A percentile compares a stretch with the other conserved stretches of the same genome.
phyloP scores from a whole-genome alignment of 257 asterid species.

The Ballota nigra region DNA sequence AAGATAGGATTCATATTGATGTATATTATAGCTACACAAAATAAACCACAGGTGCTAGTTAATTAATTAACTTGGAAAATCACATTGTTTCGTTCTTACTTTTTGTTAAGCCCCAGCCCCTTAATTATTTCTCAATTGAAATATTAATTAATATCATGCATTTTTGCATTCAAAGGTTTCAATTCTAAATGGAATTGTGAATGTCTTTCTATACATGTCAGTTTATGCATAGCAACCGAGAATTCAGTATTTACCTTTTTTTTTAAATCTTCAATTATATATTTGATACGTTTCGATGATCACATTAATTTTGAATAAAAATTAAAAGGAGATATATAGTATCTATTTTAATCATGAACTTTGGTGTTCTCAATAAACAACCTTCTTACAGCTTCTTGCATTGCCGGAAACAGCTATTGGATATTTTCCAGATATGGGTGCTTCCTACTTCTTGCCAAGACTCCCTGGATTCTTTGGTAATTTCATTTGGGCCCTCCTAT shows the following conservation, averaged over 20 bases:
- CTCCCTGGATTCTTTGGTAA: constrained; percentile 91
- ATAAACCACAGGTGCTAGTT: background rate
- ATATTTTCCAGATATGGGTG: constrained; percentile 85
- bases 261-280: no score
- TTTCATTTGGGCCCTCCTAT: no score
- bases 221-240: background rate
- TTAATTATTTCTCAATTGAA: background rate
- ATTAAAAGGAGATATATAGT: no score
- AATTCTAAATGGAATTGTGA: background rate
- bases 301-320: no score
- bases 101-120: background rate
- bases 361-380: background rate
- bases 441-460: constrained; percentile 83
- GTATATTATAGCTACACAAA: background rate
- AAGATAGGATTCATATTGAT: no score
- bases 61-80: no score
- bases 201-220: background rate
- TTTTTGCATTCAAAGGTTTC: background rate
- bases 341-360: background rate
- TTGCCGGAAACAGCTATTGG: constrained; percentile 97
- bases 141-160: background rate
- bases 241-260: no score
- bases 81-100: background rate
- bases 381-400: constrained; percentile 70
- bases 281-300: no score